Evolutionary conservation across 768 basidiomycete genomes (phyloP).

Genomic region (Pulveroboletus sp.): DNA sequence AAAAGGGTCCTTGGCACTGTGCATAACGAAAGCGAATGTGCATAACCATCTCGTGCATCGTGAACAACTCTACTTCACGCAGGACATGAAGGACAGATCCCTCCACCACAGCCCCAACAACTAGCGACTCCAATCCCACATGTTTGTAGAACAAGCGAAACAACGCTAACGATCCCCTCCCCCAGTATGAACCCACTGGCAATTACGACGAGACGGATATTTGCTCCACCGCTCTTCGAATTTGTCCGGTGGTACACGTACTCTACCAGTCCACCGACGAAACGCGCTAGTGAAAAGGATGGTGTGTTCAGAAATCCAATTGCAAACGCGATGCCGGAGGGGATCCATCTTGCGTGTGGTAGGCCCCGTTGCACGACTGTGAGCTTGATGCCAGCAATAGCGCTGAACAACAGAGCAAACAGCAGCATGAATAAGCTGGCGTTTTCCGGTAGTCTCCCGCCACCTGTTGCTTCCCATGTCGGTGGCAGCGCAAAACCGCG

Average conservation of each 20-base stretch:
- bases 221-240: constrained; percentile 45
- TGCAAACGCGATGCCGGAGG: constrained; percentile 91
- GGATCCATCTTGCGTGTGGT: constrained; percentile 71
- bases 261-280: constrained; percentile 84
- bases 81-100: constrained; percentile 67
- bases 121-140: constrained; percentile 70
- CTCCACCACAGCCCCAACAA: constrained; percentile 84
- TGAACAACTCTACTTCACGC: constrained; percentile 18
- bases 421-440: constrained; percentile 72
- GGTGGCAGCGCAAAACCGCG: neutral
- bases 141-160: constrained; percentile 70
- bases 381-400: constrained; percentile 63
- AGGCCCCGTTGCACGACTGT: constrained; percentile 45
- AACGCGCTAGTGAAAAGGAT: constrained; percentile 86
- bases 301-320: constrained; percentile 96
- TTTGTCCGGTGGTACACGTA: constrained; percentile 55
- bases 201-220: constrained; percentile 76
- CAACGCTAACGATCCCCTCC: constrained; percentile 85
- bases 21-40: too few species aligned
- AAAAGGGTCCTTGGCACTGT: too few species aligned
- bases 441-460: constrained; percentile 77
- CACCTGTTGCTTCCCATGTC: constrained; percentile 42
- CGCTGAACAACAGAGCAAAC: constrained; percentile 69
- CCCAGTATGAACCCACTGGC: constrained; percentile 96
- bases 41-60: too few species aligned